phyloP scores from a whole-genome alignment of 169 alveolate species.

The Plasmodium adleri region DNA sequence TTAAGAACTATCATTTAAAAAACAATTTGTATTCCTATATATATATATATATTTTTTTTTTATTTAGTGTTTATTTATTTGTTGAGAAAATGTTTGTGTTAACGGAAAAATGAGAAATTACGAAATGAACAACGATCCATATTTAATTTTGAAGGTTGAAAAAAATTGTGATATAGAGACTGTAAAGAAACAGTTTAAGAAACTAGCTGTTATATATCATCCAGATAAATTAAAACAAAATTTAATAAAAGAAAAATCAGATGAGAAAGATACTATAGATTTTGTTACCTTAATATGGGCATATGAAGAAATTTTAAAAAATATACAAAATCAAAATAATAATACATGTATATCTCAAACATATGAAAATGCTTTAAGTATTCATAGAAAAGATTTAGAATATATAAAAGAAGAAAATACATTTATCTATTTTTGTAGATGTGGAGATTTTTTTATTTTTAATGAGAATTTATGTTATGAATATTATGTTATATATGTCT shows the following conservation, averaged over 20 bases:
- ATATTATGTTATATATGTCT: conserved; percentile 41
- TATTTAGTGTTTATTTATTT: no score
- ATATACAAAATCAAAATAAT: conserved; percentile 28
- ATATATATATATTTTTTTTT: no score
- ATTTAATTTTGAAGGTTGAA: conserved; percentile 60
- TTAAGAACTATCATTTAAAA: no score
- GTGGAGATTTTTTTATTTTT: conserved; percentile 66
- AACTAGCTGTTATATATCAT: conserved; percentile 59
- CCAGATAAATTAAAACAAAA: conserved; percentile 56
- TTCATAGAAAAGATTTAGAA: conserved; percentile 47
- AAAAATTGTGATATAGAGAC: conserved; percentile 52
- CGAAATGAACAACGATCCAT: conserved; percentile 40
- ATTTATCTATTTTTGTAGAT: conserved; percentile 46
- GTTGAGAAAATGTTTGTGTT: neutral
- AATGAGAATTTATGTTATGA: conserved; percentile 49
- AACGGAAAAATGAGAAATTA: neutral
- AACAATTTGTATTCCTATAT: no score
- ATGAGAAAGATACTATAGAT: conserved; percentile 27
- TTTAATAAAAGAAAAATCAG: conserved; percentile 18
- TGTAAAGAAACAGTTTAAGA: conserved; percentile 49
- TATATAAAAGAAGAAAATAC: conserved; percentile 43
- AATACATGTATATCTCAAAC: conserved; percentile 11
- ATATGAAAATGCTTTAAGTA: conserved; percentile 61
- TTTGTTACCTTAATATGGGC: conserved; percentile 70
- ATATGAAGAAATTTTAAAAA: conserved; percentile 61